Base-by-base conservation (phyloP, 2,329 filamentous ascomycete species). In the Pyricularia sp. region DNA sequence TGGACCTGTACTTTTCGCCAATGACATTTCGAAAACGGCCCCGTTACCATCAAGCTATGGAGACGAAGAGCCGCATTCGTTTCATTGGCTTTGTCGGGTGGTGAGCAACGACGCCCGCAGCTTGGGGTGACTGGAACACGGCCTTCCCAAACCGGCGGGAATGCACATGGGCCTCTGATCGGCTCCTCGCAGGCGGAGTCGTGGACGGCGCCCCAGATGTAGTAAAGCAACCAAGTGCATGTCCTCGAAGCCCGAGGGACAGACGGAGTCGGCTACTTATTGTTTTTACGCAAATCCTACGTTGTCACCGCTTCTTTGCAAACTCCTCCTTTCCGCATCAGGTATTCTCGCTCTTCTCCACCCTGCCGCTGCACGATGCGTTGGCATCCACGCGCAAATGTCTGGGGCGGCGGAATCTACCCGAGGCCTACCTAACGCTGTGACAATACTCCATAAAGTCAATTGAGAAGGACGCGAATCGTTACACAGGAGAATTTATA, bases 361-460 rank as follows among this genome's bases (percentile, higher is more conserved):
- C 73, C 69, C 70, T 66, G 66, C 68, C 70, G 65, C 72, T 75
- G 73, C 73, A 75, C 68, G 73, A 74, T 75, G 73, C 71, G 73
- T 68, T 75, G 73, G 73, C 73, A 73, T 65, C 66, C 67, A 69
- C 68, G 70, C 66, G 65, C 65, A 65, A 66, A 64, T 67, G 65
- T 66, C 66, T 65, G 68, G 68, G 60, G 31, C 68, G 66, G 69
- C 68, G 68, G 67, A 66, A 64, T 66, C 63, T 67, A 69, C 65
- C 66, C 69, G 69, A 65, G 67, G 60, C 31, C n/a, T 31, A 24
- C 31, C n/a, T 31, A 24, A 49, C 19, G 40, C 40, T 49, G 40
- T n/a, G 16, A n/a, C 40, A 49, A 35, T 35, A 35, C 13, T 16
- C 33, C 33, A 35, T 35, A 35, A 16, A 35, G 33, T 35, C 33